A percentile compares a stretch with the other conserved stretches of the same genome.
phyloP scores from a whole-genome alignment of 164 flowering plant species.

The Aristolochia californica region DNA sequence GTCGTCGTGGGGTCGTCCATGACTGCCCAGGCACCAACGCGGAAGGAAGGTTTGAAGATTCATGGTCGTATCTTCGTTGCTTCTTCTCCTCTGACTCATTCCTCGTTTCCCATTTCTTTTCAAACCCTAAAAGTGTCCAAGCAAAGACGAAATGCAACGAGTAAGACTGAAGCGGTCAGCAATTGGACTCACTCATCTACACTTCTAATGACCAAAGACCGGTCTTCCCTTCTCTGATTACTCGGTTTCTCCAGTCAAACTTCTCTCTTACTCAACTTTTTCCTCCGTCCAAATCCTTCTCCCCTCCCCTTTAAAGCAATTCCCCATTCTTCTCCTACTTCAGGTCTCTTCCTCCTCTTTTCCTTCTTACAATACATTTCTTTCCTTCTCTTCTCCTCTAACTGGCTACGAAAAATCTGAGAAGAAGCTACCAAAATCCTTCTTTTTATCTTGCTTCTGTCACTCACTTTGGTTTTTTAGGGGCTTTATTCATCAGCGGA shows the following conservation, averaged over 20 bases:
- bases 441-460: background rate
- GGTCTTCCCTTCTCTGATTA: conserved; percentile 11
- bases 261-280: background rate
- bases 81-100: conserved; percentile 4
- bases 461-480: too few relatives aligned
- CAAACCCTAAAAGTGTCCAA: background rate
- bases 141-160: background rate
- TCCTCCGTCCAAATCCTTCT: background rate
- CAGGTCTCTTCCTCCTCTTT: background rate
- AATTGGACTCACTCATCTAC: conserved; percentile 3
- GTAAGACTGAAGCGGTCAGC: conserved; percentile 2
- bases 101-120: background rate
- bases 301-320: conserved; percentile 4
- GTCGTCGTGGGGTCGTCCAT: background rate
- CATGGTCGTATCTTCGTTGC: background rate
- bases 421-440: background rate
- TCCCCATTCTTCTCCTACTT: background rate
- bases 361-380: background rate
- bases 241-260: conserved; percentile 21
- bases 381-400: too few relatives aligned
- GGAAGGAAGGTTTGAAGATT: conserved; percentile 24
- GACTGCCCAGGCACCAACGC: conserved; percentile 7
- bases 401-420: background rate
- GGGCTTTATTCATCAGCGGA: too few relatives aligned
- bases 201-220: conserved; percentile 33